Conservation (phyloP, 2,329 filamentous ascomycete species). For the Ceratocystis variospora region DNA sequence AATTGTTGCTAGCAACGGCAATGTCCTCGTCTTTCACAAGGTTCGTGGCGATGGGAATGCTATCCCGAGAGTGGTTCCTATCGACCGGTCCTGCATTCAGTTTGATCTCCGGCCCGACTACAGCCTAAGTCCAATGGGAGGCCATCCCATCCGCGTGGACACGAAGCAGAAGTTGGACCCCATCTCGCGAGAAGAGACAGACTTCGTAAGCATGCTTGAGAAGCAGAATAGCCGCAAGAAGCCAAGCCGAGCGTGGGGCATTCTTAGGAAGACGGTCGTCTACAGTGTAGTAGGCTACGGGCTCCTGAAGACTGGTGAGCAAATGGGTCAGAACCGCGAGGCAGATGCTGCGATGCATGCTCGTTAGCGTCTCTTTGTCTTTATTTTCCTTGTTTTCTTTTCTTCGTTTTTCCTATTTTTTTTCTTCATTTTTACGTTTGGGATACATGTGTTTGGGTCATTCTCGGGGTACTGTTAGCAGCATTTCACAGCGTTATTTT, state of each 20-base stretch:
- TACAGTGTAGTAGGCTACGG: slow-evolving; percentile 7
- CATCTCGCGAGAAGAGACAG: slow-evolving; percentile 3
- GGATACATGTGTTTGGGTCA: slow-evolving; percentile 7
- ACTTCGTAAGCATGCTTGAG: slow-evolving; percentile 4
- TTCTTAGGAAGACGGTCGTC: slow-evolving; percentile 20
- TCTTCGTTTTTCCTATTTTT: background rate
- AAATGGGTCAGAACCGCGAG: background rate
- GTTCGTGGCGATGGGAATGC: slow-evolving; percentile 28
- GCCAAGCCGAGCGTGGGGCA: background rate
- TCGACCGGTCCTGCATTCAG: slow-evolving; percentile 2
- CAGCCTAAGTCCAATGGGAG: slow-evolving; percentile 2
- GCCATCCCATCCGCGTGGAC: slow-evolving; percentile 15
- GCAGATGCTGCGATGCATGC: slow-evolving; percentile 24
- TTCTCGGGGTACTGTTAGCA: background rate
- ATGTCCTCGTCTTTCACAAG: slow-evolving; percentile 55
- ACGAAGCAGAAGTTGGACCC: background rate
- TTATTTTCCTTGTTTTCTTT: background rate
- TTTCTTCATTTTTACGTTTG: slow-evolving; percentile 4
- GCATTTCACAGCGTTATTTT: slow-evolving; percentile 8
- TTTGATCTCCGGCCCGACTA: slow-evolving; percentile 12
- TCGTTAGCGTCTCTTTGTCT: slow-evolving; percentile 27
- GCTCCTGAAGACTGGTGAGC: slow-evolving; percentile 7
- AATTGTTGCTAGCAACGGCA: slow-evolving; percentile 47
- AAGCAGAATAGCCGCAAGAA: slow-evolving; percentile 6
- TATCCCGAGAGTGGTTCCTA: slow-evolving; percentile 3